phyloP scores from a whole-genome alignment of 768 basidiomycete genomes.

The Boletus tomentosulus region DNA sequence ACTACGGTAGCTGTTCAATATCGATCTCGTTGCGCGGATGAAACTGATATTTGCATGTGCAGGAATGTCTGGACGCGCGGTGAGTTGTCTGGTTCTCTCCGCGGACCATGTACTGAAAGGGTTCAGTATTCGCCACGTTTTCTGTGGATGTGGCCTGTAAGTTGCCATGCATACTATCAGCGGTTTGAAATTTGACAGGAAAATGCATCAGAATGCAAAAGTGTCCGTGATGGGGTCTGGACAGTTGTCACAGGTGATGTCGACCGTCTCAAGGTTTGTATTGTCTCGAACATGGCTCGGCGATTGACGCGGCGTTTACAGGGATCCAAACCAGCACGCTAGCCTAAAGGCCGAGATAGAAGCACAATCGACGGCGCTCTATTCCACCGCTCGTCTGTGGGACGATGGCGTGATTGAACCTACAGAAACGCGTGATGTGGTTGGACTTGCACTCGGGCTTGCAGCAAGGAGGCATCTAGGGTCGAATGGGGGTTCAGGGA shows the following conservation, averaged over 20 bases:
- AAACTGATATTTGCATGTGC: constrained; percentile 11
- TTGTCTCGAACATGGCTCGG: not conserved
- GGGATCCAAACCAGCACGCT: constrained; percentile 76
- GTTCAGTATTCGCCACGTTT: constrained; percentile 86
- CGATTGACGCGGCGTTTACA: constrained; percentile 24
- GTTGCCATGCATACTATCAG: constrained; percentile 24
- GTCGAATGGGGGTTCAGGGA: constrained; percentile 39
- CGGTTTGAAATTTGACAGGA: constrained; percentile 7
- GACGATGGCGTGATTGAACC: constrained; percentile 91
- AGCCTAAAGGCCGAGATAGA: constrained; percentile 81
- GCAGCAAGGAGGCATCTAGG: constrained; percentile 44
- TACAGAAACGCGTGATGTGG: constrained; percentile 80
- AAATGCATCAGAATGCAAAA: constrained; percentile 66
- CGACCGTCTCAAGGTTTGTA: constrained; percentile 74
- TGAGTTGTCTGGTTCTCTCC: constrained; percentile 39
- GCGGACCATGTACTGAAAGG: constrained; percentile 2
- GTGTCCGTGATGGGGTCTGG: constrained; percentile 95
- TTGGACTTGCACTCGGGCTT: constrained; percentile 86
- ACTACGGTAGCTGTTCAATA: constrained; percentile 62
- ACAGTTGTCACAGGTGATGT: constrained; percentile 92
- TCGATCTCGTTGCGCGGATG: constrained; percentile 3
- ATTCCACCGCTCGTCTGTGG: constrained; percentile 91
- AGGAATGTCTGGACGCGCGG: constrained; percentile 93
- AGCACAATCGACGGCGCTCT: constrained; percentile 79
- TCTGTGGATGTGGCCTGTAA: constrained; percentile 97